These are phyloP conservation scores for Lepidium africanum DNA, from an alignment of 345 rosid species.

Conservation along the genomic window DNA sequence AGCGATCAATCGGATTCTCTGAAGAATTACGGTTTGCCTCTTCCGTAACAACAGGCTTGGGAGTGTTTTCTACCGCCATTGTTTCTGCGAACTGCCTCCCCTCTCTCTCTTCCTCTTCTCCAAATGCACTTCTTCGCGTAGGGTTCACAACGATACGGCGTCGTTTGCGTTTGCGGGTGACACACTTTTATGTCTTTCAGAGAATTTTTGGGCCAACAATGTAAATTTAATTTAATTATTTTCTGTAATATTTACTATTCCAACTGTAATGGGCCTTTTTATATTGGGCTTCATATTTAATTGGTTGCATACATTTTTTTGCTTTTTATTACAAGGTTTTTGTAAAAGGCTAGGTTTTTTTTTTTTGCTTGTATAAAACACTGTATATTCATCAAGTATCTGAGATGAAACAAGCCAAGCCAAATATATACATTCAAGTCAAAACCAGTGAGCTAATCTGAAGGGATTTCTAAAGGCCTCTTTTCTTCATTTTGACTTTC, in stretches of 20 bases:
- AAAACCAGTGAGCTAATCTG: no score
- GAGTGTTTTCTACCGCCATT: slow-evolving; percentile 37
- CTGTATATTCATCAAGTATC: no score
- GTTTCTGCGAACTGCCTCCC: neutral
- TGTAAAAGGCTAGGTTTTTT: no score
- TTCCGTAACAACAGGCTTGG: slow-evolving; percentile 13
- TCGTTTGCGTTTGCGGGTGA: neutral
- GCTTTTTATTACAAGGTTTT: no score
- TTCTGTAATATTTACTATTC: no score
- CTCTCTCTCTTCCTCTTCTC: neutral
- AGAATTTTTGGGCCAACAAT: neutral
- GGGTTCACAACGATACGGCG: slow-evolving; percentile 5
- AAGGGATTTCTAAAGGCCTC: no score
- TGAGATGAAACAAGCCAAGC: no score
- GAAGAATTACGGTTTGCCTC: slow-evolving; percentile 32
- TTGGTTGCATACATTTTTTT: no score
- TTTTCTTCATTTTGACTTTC: no score
- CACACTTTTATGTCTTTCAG: neutral
- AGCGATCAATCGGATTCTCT: slow-evolving; percentile 21
- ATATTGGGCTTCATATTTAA: neutral
- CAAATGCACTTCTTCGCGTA: neutral
- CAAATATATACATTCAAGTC: no score
- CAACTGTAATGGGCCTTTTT: neutral
- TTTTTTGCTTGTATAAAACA: no score
- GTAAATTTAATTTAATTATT: no score